A percentile compares a stretch with the other conserved stretches of the same genome.
phyloP scores from a whole-genome alignment of 2,329 filamentous ascomycete species.

The Colletotrichum gigasporum region DNA sequence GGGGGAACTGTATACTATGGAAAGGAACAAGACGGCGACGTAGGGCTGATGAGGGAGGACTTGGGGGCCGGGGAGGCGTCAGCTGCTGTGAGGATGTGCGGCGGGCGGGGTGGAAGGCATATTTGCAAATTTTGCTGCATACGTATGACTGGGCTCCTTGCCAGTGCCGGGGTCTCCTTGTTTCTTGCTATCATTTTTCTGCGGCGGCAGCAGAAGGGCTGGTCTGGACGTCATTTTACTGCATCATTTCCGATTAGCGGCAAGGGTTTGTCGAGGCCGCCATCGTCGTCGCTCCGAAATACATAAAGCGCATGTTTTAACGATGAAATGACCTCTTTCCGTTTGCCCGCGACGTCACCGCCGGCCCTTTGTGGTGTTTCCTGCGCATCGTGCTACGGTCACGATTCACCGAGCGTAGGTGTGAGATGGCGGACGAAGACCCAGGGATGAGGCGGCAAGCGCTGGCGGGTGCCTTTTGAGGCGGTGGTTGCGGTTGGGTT shows the following conservation, averaged over 20 bases:
- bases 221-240: background rate
- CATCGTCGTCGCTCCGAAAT: background rate
- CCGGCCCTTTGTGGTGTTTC: no score
- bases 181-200: background rate
- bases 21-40: background rate
- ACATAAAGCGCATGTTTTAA: constrained; percentile 12
- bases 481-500: no score
- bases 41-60: constrained; percentile 5
- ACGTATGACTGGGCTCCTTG: background rate
- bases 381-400: no score
- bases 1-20: constrained; percentile 30
- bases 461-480: no score
- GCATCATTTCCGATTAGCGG: background rate
- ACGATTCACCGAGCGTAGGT: no score
- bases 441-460: no score
- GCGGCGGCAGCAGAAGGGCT: constrained; percentile 4
- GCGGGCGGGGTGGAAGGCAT: background rate
- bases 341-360: no score
- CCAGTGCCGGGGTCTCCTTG: background rate
- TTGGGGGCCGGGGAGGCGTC: background rate
- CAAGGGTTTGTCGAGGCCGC: background rate
- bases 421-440: no score
- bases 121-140: constrained; percentile 16
- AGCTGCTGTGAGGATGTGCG: background rate
- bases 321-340: background rate